Evolutionary conservation across 179 eudicot species (phyloP), one percentile per base, ranked within the genome.

Genomic region (Actinidia arguta): DNA sequence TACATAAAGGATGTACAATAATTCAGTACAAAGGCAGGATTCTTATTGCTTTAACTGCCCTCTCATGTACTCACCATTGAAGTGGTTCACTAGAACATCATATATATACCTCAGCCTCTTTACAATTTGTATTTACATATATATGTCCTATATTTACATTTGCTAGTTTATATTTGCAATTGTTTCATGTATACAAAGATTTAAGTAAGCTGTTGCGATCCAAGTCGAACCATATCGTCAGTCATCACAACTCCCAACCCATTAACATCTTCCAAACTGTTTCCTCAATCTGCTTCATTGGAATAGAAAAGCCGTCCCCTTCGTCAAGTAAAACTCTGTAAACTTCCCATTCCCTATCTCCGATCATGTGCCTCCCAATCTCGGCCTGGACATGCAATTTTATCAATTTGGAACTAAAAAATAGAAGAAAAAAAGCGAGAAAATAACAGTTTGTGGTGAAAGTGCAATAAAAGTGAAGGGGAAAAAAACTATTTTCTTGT

Each of bases 271-370:
- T 90, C 93, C 93, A 85, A 22, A 94, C 95, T 11, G 86, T 86
- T 74, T 91, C 94, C 84, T 90, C 85, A 24, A 93, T 93, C 79
- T 81, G 89, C 20, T 89, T 80, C 78, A 88, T 89, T 2, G 95
- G 84, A 61, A 89, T 78, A n/a, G 88, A 87, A 22, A 81, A 78
- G 54, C 93, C 90, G 36, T 91, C 93, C n/a, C 85, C 90, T 86
- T 94, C 98, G 48, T 93, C 92, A 51, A 94, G 93, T 73, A 93
- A 72, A 82, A 94, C 84, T 58, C 90, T 85, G 78, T 94, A 94
- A 50, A 94, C 95, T 91, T 94, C 98, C 92, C 93, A 93, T 82
- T 94, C 98, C 3, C 92, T 88, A 31, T 93, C 95, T 48, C 88
- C 88, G 52, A 94, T 93, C 74, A 86, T 82, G 71, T 90, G 92